A percentile compares a stretch with the other conserved stretches of the same genome.
Evolutionary conservation across 2,329 filamentous ascomycete genomes (phyloP).

Genomic region (Neopestalotiopsis rosae): DNA sequence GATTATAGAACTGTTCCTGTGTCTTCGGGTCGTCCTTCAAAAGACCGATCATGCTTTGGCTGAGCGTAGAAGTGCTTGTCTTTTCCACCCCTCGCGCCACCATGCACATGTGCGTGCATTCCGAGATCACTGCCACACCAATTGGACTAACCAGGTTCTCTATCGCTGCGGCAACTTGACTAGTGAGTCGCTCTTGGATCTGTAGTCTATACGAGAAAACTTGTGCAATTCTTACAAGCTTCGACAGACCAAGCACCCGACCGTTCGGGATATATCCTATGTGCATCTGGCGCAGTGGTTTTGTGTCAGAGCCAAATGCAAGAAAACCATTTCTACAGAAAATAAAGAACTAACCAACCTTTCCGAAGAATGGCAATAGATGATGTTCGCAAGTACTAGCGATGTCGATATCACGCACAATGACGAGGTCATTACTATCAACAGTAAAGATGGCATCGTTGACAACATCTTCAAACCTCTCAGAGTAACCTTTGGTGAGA

Average conservation of each 20-base stretch:
- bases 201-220: slow-evolving; percentile 92
- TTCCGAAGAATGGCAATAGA: slow-evolving; percentile 90
- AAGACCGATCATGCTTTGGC: slow-evolving; percentile 89
- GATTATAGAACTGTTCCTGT: slow-evolving; percentile 88
- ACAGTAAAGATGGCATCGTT: slow-evolving; percentile 93
- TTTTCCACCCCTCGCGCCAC: slow-evolving; percentile 95
- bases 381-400: slow-evolving; percentile 94
- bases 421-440: slow-evolving; percentile 91
- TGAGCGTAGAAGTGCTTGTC: slow-evolving; percentile 81
- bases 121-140: slow-evolving; percentile 93
- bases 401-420: slow-evolving; percentile 93
- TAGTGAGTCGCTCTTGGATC: slow-evolving; percentile 91
- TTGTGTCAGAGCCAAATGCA: neutral
- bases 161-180: slow-evolving; percentile 90
- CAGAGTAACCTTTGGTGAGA: slow-evolving; percentile 92
- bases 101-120: slow-evolving; percentile 93
- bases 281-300: slow-evolving; percentile 71
- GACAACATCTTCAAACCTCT: slow-evolving; percentile 85
- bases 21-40: slow-evolving; percentile 90
- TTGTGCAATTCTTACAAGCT: slow-evolving; percentile 89
- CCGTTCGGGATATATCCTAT: slow-evolving; percentile 92
- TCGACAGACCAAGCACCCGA: slow-evolving; percentile 86
- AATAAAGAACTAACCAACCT: slow-evolving; percentile 38
- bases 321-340: neutral
- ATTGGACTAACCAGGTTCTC: slow-evolving; percentile 88